Evolutionary conservation across 2,329 filamentous ascomycete genomes (phyloP), one percentile per base, ranked within the genome.

Genomic region (Coniochaeta sp.): DNA sequence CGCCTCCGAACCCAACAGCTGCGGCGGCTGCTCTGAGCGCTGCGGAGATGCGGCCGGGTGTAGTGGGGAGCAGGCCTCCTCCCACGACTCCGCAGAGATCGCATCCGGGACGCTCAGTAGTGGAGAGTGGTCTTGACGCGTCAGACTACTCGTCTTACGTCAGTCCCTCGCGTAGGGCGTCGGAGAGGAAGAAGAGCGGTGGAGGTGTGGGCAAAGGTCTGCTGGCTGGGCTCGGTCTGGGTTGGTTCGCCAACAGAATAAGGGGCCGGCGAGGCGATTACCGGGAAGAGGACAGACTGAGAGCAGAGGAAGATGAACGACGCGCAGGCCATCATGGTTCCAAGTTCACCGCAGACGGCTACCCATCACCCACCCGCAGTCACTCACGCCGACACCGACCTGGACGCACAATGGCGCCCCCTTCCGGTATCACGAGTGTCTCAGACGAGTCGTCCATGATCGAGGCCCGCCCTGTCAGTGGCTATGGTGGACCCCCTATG

Each of bases 281-380:
- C 70, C 75, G 81, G 69, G 79, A 88, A 70, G 75, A 83, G 65
- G 74, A 79, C 31, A 75, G 75, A 58, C 69, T 76, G 62, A 77
- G 68, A 62, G 74, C 75, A 59, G 81, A 81, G 62, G 81, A 79
- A 57, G 79, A 79, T 33, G 75, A 81, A 43, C 73, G 77, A 64
- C 81, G 85, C 59, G 82, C 85, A 24, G 82, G 89, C 6, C 83
- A 82, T 38, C 81, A 81, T 34, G 79, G 81, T n/a, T 84, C 86
- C 24, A 80, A 80, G 66, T 91, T 84, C 63, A 91, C 89, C 2
- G 89, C 85, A 31, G 89, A 92, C 69, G 87, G 87, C 28, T 78
- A 81, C 62, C 76, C 77, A 3, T 79, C 79, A 17, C 80, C 83
- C 1, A 71, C 77, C 0, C 74, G 80, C 56, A 74, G 73, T 40